Percentiles rank a stretch among this genome's conserved stretches.
Evolutionary conservation across 2,329 filamentous ascomycete genomes (phyloP).

Genomic region (Ophiosphaerella narmari): DNA sequence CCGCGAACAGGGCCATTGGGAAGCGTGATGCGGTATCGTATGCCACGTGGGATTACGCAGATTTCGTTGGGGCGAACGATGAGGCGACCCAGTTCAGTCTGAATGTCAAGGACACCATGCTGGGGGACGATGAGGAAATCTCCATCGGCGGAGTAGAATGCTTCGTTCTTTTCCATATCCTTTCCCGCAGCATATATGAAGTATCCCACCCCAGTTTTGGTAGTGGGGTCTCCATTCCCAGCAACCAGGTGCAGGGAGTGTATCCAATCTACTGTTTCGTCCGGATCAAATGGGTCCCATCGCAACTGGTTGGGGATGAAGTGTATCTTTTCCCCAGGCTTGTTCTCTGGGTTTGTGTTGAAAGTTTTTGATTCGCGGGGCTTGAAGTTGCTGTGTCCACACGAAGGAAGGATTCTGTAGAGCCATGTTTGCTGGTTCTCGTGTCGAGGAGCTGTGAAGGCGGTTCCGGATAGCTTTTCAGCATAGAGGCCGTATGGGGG

Average conservation of each 20-base stretch:
- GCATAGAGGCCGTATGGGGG: constrained; percentile 78
- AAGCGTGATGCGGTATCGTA: constrained; percentile 65
- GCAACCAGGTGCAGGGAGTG: constrained; percentile 73
- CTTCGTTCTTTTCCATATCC: constrained; percentile 73
- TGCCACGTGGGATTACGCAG: constrained; percentile 67
- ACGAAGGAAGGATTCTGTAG: constrained; percentile 61
- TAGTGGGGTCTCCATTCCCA: constrained; percentile 76
- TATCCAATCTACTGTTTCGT: constrained; percentile 70
- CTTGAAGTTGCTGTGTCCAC: constrained; percentile 62
- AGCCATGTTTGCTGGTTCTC: constrained; percentile 65
- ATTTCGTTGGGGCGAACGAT: constrained; percentile 72
- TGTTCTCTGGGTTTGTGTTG: constrained; percentile 56
- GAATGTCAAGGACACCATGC: constrained; percentile 67
- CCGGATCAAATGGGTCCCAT: constrained; percentile 78
- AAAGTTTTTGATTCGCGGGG: constrained; percentile 54
- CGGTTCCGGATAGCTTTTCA: constrained; percentile 68
- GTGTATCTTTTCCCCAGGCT: constrained; percentile 63
- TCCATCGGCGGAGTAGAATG: constrained; percentile 81
- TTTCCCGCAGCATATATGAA: constrained; percentile 79
- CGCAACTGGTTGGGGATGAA: constrained; percentile 81
- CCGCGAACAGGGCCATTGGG: constrained; percentile 65
- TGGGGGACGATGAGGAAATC: constrained; percentile 70
- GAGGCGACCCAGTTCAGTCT: constrained; percentile 68
- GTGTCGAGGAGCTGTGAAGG: constrained; percentile 62
- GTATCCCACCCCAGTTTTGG: constrained; percentile 79